Conservation (phyloP, 2,329 filamentous ascomycete species). For the Capronia americana region DNA sequence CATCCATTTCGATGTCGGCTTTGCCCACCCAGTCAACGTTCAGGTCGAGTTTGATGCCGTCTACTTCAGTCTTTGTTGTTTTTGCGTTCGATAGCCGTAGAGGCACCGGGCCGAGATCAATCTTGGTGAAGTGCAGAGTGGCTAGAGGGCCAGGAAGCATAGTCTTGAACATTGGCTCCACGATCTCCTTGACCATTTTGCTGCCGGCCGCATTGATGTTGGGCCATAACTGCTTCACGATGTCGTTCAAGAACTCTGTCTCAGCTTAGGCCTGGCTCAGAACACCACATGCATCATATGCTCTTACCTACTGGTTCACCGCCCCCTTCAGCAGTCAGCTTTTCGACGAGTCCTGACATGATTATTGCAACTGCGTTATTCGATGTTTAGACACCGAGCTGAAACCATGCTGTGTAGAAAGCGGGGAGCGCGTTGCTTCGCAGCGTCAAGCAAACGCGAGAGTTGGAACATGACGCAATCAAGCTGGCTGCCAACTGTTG, state of each 20-base stretch:
- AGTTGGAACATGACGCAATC: conserved; percentile 12
- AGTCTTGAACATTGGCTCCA: conserved; percentile 37
- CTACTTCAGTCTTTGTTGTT: conserved; percentile 32
- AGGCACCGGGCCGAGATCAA: conserved; percentile 34
- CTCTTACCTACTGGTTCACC: conserved; percentile 34
- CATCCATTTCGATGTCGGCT: conserved; percentile 35
- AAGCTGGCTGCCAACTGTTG: conserved; percentile 7
- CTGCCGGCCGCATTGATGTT: conserved; percentile 35
- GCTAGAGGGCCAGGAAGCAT: conserved; percentile 34
- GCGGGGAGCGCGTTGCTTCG: not conserved
- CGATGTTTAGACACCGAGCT: conserved; percentile 13
- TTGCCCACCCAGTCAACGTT: conserved; percentile 36
- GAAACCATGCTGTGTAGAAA: conserved; percentile 9
- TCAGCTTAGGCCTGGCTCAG: conserved; percentile 19
- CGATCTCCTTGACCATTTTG: conserved; percentile 37
- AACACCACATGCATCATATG: conserved; percentile 17
- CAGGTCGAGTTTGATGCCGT: conserved; percentile 36
- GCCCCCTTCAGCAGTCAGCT: conserved; percentile 33
- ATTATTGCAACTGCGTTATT: conserved; percentile 19
- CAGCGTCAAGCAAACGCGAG: conserved; percentile 9
- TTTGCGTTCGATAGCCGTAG: conserved; percentile 34
- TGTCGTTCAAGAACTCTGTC: conserved; percentile 36
- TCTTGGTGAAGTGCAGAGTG: conserved; percentile 35
- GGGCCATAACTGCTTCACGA: conserved; percentile 34
- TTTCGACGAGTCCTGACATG: conserved; percentile 33